Base-by-base conservation (phyloP, 208 protist species). In the Acanthamoeba healyi region DNA sequence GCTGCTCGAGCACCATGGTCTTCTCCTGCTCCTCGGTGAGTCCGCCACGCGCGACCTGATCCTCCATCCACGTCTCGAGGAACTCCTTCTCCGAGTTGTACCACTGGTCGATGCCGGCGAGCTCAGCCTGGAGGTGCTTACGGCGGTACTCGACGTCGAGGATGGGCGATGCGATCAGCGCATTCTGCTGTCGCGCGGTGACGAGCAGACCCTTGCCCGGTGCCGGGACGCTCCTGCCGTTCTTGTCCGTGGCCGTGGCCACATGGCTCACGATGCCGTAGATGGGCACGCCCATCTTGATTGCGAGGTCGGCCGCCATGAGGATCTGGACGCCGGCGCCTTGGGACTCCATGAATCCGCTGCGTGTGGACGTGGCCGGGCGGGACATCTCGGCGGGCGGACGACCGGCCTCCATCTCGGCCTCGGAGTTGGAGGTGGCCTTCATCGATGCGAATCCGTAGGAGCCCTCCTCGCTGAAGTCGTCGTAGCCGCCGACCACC, bases 271-370 rank as follows among this genome's bases (percentile, higher is more conserved):
- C 79, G 93, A 98, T 97, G n/a, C 94, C 97, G 51, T 98, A 97
- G 38, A 98, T 97, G 15, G 97, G 97, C 26, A 98, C 67, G 46
- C 96, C 96, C 96, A 97, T 97, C 51, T 97, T 40, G 63, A 98
- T 92, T 46, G 97, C 97, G 22, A 97, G 70, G 10, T 86, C 93
- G 38, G 97, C 97, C 22, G 88, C 51, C 95, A 97, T 98, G 24
- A 98, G 82, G 38, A 98, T 93, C 44, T 98, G 97, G 3, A 97
- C 95, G 90, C 97, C 97, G 12, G 96, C 95, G 38, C 96, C 97
- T 63, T 98, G 97, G n/a, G 97, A 92, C 87, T 98, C 97, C 96
- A 98, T 97, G 82, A 98, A 98, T 36, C 97, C 97, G 38, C 72
- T 90, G 54, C 97, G 95, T 9, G 95, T 95, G 15, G 91, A 94